These are phyloP conservation scores for Orbilia javanica DNA, from an alignment of 2,329 filamentous ascomycete genomes.

Conservation along the genomic window DNA sequence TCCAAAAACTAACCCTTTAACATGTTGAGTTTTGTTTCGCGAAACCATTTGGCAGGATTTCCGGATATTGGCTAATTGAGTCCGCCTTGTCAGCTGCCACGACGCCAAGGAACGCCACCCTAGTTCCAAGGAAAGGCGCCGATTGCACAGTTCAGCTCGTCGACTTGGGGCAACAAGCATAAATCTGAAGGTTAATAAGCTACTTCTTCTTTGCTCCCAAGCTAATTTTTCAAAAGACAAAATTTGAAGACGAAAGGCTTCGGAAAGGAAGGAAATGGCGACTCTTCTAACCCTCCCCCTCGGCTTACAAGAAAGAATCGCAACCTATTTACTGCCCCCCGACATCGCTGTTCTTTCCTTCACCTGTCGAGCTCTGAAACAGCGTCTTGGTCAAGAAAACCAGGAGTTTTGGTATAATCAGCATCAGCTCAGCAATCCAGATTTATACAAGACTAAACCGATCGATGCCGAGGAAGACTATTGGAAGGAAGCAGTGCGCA, in stretches of 20 bases:
- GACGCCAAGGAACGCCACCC: too few relatives aligned
- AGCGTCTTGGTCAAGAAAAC: not conserved
- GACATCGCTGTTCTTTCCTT: not conserved
- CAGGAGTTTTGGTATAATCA: not conserved
- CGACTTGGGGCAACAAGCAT: too few relatives aligned
- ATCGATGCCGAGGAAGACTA: not conserved
- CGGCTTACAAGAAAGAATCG: constrained; percentile 15
- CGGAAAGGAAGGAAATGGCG: not conserved
- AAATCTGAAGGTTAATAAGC: too few relatives aligned
- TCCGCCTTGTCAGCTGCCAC: too few relatives aligned
- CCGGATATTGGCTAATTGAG: constrained; percentile 20
- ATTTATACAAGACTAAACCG: not conserved
- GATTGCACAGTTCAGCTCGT: too few relatives aligned
- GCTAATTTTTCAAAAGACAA: too few relatives aligned
- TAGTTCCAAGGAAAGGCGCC: too few relatives aligned
- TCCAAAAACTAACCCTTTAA: too few relatives aligned
- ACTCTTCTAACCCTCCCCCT: constrained; percentile 26
- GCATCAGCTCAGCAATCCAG: not conserved
- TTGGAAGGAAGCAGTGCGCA: not conserved
- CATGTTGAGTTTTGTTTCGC: too few relatives aligned
- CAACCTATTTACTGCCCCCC: constrained; percentile 2
- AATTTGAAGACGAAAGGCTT: not conserved
- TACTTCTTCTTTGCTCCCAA: too few relatives aligned
- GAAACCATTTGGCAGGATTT: too few relatives aligned
- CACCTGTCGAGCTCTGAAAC: not conserved